Conservation (phyloP, 2,329 filamentous ascomycete genomes). For the Cytospora schulzeri region DNA sequence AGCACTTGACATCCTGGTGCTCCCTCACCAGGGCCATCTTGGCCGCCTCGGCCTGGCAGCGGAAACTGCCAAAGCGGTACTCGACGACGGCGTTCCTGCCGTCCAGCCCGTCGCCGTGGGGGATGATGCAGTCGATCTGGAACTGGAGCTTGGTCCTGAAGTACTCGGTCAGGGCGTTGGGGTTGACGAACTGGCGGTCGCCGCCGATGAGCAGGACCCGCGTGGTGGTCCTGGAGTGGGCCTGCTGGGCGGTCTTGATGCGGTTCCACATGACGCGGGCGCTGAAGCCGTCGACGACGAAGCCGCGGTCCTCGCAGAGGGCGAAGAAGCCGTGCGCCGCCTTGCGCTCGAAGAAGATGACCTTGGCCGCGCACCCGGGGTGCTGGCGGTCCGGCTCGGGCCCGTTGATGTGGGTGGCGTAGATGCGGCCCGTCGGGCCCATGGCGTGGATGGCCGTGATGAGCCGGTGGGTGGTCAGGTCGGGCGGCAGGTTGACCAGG, state of each 20-base stretch:
- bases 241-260: constrained; percentile 43
- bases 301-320: constrained; percentile 33
- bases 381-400: constrained; percentile 42
- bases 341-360: constrained; percentile 50
- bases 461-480: constrained; percentile 46
- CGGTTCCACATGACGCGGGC: constrained; percentile 51
- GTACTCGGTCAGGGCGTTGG: constrained; percentile 40
- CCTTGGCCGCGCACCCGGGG: constrained; percentile 47
- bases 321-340: constrained; percentile 41
- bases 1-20: constrained; percentile 29
- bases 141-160: constrained; percentile 49
- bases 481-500: constrained; percentile 52
- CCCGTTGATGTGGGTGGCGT: constrained; percentile 53
- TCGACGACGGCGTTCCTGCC: constrained; percentile 42
- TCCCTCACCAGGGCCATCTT: constrained; percentile 37
- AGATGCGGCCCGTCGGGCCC: constrained; percentile 54
- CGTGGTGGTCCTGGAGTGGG: constrained; percentile 37
- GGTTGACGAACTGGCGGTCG: constrained; percentile 46
- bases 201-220: constrained; percentile 56
- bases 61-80: constrained; percentile 57
- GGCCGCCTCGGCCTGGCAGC: constrained; percentile 56
- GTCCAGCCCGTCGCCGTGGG: constrained; percentile 31
- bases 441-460: constrained; percentile 46
- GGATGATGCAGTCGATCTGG: constrained; percentile 48
- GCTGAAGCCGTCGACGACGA: constrained; percentile 41